These are phyloP conservation scores for Adansonia gregorii DNA, from an alignment of 441 rosid species.

Conservation along the genomic window DNA sequence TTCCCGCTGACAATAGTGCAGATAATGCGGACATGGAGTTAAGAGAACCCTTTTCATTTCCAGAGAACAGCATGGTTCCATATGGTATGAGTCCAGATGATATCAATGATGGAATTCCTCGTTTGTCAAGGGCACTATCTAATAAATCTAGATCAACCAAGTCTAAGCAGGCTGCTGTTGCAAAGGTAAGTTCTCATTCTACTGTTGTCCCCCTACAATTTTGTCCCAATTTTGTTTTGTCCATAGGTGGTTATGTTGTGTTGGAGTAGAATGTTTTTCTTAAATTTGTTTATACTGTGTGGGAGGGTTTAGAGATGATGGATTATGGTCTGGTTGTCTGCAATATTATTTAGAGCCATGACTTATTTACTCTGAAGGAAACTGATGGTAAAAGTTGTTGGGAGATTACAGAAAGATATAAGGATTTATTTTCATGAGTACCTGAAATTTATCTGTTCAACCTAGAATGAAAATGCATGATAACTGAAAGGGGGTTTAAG, in stretches of 20 bases:
- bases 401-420: neutral
- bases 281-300: neutral
- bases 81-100: constrained; percentile 51
- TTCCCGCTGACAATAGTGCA: constrained; percentile 50
- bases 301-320: neutral
- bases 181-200: constrained; percentile 58
- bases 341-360: neutral
- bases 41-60: constrained; percentile 58
- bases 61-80: constrained; percentile 46
- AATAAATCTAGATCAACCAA: constrained; percentile 75
- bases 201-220: neutral
- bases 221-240: constrained; percentile 18
- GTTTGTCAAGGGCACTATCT: constrained; percentile 64
- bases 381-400: neutral
- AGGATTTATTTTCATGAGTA: neutral
- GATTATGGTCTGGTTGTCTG: constrained; percentile 6
- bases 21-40: constrained; percentile 45
- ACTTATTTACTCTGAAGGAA: neutral
- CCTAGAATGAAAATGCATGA: constrained; percentile 6
- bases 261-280: constrained; percentile 9
- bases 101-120: constrained; percentile 75
- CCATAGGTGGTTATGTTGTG: constrained; percentile 3
- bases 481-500: neutral
- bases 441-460: neutral
- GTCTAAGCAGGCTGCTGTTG: constrained; percentile 83